A percentile compares a stretch with the other conserved stretches of the same genome.
Evolutionary conservation across 441 rosid species (phyloP).

Genomic region (Capsella rubella): DNA sequence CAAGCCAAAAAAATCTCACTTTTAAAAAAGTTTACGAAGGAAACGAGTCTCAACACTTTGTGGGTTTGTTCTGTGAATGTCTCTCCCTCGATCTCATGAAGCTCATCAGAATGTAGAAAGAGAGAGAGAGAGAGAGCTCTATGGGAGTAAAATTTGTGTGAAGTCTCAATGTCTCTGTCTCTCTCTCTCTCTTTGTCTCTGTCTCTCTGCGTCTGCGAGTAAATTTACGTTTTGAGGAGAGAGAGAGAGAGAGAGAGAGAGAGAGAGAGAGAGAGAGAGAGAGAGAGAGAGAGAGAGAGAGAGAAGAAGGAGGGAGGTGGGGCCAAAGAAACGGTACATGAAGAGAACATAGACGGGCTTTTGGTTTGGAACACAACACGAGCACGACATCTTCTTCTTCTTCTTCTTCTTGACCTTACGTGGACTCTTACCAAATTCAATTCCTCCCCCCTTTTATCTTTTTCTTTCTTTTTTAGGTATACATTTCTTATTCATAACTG

Average conservation of each 20-base stretch:
- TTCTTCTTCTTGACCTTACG: constrained; percentile 36
- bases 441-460: neutral
- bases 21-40: neutral
- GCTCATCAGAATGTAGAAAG: constrained; percentile 17
- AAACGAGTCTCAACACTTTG: neutral
- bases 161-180: neutral
- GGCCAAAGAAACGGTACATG: constrained; percentile 46
- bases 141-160: neutral
- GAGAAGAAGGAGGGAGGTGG: constrained; percentile 30
- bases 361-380: constrained; percentile 47
- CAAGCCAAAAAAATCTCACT: neutral
- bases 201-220: neutral
- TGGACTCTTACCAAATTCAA: constrained; percentile 38
- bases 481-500: neutral
- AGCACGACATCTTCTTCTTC: constrained; percentile 40
- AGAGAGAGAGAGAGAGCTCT: constrained; percentile 25
- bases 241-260: constrained; percentile 21
- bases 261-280: too few relatives aligned
- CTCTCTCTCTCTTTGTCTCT: neutral
- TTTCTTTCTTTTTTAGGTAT: neutral
- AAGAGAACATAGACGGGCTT: constrained; percentile 79
- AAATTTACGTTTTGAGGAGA: neutral
- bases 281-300: too few relatives aligned
- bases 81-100: constrained; percentile 34
- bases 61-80: constrained; percentile 10